phyloP scores from a whole-genome alignment of 257 asterid genomes.

The Schizonepeta tenuifolia region DNA sequence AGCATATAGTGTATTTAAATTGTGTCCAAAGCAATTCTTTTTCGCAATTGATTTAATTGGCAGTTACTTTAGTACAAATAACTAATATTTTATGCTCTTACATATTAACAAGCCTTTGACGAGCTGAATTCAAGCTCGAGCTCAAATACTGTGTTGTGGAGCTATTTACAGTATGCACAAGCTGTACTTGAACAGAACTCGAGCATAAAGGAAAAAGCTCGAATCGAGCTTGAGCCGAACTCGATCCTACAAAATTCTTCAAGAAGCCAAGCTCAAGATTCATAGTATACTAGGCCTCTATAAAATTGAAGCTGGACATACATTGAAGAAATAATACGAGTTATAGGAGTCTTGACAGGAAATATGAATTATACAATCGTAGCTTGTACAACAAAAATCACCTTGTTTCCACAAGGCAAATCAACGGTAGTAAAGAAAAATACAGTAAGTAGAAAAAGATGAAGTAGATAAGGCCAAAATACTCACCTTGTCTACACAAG shows the following conservation, averaged over 20 bases:
- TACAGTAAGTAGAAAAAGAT: constrained; percentile 6
- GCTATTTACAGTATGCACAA: too few species aligned
- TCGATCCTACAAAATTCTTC: too few species aligned
- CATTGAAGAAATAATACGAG: not conserved
- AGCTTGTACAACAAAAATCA: not conserved
- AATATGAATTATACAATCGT: not conserved
- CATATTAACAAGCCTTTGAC: too few species aligned
- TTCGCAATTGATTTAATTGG: not conserved
- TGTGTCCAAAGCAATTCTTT: not conserved
- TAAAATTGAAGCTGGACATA: not conserved
- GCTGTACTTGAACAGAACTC: too few species aligned
- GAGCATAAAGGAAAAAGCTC: too few species aligned
- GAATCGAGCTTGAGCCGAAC: too few species aligned
- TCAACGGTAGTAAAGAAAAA: constrained; percentile 16
- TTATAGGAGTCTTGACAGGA: not conserved
- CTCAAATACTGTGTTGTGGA: too few species aligned
- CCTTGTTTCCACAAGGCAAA: not conserved
- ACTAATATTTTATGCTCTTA: too few species aligned
- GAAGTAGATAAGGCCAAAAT: constrained; percentile 23
- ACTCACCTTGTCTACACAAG: constrained; percentile 37
- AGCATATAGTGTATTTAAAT: not conserved
- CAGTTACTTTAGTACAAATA: not conserved
- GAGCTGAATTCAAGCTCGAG: too few species aligned
- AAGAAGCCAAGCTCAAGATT: too few species aligned
- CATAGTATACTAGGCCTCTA: not conserved